Evolutionary conservation across 805 yeast genomes (phyloP).

Genomic region (Blastobotrys robertii): DNA sequence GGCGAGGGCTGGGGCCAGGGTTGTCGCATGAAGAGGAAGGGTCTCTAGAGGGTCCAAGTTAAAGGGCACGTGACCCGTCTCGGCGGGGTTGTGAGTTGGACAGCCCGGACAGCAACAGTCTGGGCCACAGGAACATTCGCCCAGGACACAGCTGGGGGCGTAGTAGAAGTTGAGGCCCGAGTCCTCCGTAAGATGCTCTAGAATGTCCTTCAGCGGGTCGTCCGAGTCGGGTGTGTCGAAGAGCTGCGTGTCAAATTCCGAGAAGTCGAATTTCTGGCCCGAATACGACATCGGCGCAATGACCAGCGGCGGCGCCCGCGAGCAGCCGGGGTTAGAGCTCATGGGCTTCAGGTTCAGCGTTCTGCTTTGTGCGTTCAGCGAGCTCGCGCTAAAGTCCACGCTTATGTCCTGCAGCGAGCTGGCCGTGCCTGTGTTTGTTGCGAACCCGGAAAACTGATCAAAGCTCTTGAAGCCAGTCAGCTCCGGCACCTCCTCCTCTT

Average conservation of each 20-base stretch:
- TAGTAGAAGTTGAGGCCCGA: conserved; percentile 18
- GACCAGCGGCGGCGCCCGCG: conserved; percentile 16
- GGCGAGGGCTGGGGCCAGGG: too few species aligned
- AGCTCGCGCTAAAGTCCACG: too few species aligned
- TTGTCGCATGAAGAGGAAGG: too few species aligned
- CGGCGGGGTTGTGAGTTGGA: conserved; percentile 18
- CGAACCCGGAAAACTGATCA: too few species aligned
- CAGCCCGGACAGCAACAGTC: conserved; percentile 29
- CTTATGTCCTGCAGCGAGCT: neutral
- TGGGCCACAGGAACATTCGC: conserved; percentile 31
- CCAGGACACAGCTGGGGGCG: conserved; percentile 29
- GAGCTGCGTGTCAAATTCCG: neutral
- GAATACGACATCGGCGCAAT: conserved; percentile 28
- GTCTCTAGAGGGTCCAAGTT: too few species aligned
- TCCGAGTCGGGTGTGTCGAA: neutral
- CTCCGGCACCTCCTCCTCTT: neutral
- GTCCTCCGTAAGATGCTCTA: neutral
- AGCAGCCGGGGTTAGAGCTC: neutral
- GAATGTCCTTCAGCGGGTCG: conserved; percentile 17
- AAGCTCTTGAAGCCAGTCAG: neutral
- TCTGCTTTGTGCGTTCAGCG: too few species aligned
- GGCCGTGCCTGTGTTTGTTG: neutral
- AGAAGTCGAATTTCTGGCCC: conserved; percentile 8
- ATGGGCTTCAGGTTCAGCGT: too few species aligned
- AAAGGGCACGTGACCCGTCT: neutral